Conservation (phyloP, 1,284 basidiomycete species). For the Tylopilus sp. region DNA sequence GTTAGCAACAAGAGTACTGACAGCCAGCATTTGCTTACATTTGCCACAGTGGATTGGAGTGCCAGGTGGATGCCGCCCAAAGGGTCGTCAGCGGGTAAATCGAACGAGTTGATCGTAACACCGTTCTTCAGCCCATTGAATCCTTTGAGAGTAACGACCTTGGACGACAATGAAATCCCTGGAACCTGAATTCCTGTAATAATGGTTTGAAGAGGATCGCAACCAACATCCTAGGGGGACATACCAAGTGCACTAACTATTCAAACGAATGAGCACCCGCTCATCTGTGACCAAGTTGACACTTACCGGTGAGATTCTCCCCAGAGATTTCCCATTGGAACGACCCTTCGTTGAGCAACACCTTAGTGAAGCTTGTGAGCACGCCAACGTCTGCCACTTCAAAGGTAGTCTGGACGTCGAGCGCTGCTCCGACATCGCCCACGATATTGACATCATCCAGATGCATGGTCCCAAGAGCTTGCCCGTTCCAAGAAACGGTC, state of each 20-base stretch:
- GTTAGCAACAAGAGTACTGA: slow-evolving; percentile 4
- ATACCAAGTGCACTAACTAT: slow-evolving; percentile 54
- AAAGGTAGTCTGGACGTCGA: slow-evolving; percentile 58
- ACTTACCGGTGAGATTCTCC: slow-evolving; percentile 58
- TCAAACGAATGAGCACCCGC: slow-evolving; percentile 7
- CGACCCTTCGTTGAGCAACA: slow-evolving; percentile 60
- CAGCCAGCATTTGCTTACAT: slow-evolving; percentile 40
- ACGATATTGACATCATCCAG: slow-evolving; percentile 57
- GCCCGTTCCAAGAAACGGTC: slow-evolving; percentile 59
- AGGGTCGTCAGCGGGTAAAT: slow-evolving; percentile 70
- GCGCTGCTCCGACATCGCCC: slow-evolving; percentile 61
- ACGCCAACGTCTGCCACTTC: slow-evolving; percentile 57
- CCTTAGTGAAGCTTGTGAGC: slow-evolving; percentile 66
- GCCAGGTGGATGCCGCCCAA: slow-evolving; percentile 73
- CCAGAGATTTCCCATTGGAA: slow-evolving; percentile 75
- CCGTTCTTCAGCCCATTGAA: slow-evolving; percentile 67
- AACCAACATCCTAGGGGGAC: slow-evolving; percentile 9
- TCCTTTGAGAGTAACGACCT: slow-evolving; percentile 67
- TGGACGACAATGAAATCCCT: slow-evolving; percentile 52
- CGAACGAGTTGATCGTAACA: slow-evolving; percentile 67
- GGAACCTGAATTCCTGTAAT: slow-evolving; percentile 52
- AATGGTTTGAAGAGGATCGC: neutral
- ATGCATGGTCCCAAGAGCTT: slow-evolving; percentile 57
- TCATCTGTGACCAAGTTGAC: neutral
- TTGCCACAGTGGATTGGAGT: slow-evolving; percentile 57